Base-by-base conservation (phyloP, 1,139 yeast species). In the Geotrichum candidum region DNA sequence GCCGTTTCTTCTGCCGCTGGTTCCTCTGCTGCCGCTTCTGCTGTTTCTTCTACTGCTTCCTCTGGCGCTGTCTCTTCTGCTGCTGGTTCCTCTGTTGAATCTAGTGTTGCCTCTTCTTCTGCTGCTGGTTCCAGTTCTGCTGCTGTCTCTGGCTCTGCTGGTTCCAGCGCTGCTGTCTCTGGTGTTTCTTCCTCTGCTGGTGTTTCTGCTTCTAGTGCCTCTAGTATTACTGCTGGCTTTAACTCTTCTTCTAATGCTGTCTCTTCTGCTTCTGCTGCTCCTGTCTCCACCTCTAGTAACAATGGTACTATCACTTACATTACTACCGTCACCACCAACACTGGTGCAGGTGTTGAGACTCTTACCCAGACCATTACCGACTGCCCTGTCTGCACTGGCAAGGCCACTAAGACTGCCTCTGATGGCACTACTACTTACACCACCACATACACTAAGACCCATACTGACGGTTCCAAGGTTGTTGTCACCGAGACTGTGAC, bases 361-460 rank as follows among this genome's bases (percentile, higher is more conserved):
- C n/a, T 55, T 31, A 38, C 35, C 27, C 27, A 55, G 29, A 55
- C 46, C 33, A 53, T 53, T 27, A 55, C 52, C 3, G 13, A 25
- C 29, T 41, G 51, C n/a, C 53, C 58, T 27, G 52, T 27, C 22
- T 50, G 52, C 52, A 11, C 48, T 41, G 48, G 48, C 22, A 41
- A 41, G 18, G 33, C 33, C 52, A 50, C 29, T 11, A 50, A 22
- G 15, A 25, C 52, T 22, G 52, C 52, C 6, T 27, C 52, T 50
- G 25, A 27, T 15, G 23, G 22, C 35, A n/a, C 51, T 15, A 25
- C 23, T 31, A 54, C 57, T 27, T n/a, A 22, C 51, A 54, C 57
- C 38, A 29, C 27, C 3, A 55, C 53, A 1, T 31, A 41, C 58
- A 55, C 58, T 22, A 55, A 55, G 29, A 55, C 58, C 46, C 50